phyloP scores from a whole-genome alignment of 495 filamentous ascomycete species.

The Tuber microsphaerosporum region DNA sequence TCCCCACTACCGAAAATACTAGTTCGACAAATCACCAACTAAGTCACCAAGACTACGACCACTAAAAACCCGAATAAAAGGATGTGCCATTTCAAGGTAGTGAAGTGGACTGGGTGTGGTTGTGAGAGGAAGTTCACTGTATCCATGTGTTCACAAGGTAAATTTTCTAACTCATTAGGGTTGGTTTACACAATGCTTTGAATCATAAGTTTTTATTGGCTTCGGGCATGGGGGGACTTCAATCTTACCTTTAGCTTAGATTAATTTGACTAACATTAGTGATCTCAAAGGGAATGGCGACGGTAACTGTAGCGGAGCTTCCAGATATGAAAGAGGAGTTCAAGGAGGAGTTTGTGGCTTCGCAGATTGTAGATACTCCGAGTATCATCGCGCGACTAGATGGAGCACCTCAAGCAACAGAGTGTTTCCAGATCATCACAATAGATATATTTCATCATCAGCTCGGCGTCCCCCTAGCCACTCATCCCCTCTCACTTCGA shows the following conservation, averaged over 20 bases:
- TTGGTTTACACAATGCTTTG: background rate
- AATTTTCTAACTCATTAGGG: background rate
- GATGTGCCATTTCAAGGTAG: slow-evolving; percentile 33
- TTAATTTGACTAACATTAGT: background rate
- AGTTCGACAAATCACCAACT: background rate
- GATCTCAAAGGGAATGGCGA: slow-evolving; percentile 14
- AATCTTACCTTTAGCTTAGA: background rate
- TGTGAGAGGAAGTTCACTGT: slow-evolving; percentile 24
- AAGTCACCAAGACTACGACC: background rate
- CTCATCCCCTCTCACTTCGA: background rate
- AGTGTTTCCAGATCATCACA: background rate
- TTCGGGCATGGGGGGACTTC: background rate
- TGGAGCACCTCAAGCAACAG: slow-evolving; percentile 13
- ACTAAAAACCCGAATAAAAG: background rate
- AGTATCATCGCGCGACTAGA: slow-evolving; percentile 7
- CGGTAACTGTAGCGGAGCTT: slow-evolving; percentile 17
- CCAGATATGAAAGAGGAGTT: slow-evolving; percentile 26
- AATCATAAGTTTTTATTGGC: background rate
- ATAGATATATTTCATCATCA: background rate
- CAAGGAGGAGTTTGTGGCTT: slow-evolving; percentile 14
- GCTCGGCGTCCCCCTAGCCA: background rate
- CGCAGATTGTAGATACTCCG: slow-evolving; percentile 17
- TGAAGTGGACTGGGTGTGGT: slow-evolving; percentile 26
- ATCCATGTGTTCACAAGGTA: slow-evolving; percentile 27
- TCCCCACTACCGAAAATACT: background rate